Conservation (phyloP, 345 rosid genomes). For the Litchi chinensis region DNA sequence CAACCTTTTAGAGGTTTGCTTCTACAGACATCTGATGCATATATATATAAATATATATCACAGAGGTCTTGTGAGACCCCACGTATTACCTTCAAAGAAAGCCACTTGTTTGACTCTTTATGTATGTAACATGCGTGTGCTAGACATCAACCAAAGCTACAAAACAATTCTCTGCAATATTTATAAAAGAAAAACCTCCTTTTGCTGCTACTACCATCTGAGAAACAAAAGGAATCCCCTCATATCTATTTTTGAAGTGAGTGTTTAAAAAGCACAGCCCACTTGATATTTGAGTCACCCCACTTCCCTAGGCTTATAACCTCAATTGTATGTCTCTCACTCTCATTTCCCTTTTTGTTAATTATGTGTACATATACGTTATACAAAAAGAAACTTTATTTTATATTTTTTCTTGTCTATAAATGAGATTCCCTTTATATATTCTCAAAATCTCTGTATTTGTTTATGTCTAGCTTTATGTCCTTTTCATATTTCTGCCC, state of each 20-base stretch:
- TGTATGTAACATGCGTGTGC: neutral
- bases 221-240: constrained; percentile 11
- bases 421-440: neutral
- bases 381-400: neutral
- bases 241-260: constrained; percentile 10
- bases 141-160: too few relatives aligned
- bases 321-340: neutral
- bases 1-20: neutral
- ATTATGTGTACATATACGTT: neutral
- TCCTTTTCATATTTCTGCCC: constrained; percentile 21
- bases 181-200: too few relatives aligned
- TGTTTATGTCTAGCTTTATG: neutral
- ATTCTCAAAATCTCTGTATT: constrained; percentile 3
- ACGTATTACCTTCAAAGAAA: neutral
- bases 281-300: constrained; percentile 7
- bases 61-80: constrained; percentile 18
- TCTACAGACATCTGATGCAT: constrained; percentile 3
- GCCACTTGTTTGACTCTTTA: neutral
- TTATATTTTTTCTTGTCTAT: neutral
- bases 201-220: neutral
- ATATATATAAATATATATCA: neutral
- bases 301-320: constrained; percentile 11
- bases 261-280: neutral
- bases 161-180: too few relatives aligned
- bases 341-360: neutral